Evolutionary conservation across 371 early-diverging fungal species (phyloP).

Genomic region (Blyttiomyces sp.): DNA sequence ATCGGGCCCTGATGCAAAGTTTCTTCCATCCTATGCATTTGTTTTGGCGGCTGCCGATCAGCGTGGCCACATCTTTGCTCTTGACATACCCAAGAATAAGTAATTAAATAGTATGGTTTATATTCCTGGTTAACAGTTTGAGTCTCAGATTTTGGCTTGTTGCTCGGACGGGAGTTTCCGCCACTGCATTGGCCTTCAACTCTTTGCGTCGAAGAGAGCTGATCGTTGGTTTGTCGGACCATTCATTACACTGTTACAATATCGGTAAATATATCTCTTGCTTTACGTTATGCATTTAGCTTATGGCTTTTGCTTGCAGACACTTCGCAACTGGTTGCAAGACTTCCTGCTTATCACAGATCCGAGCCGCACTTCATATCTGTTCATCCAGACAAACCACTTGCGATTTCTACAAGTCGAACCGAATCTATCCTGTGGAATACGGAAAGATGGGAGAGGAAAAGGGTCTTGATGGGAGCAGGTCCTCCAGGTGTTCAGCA

Average conservation of each 20-base stretch:
- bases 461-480: conserved; percentile 39
- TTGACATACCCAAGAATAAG: conserved; percentile 45
- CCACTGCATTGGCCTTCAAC: conserved; percentile 41
- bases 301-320: conserved; percentile 30
- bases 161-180: conserved; percentile 45
- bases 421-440: conserved; percentile 51
- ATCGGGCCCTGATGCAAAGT: neutral
- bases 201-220: conserved; percentile 37
- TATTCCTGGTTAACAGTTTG: neutral
- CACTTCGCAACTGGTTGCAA: conserved; percentile 40
- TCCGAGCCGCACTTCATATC: conserved; percentile 29
- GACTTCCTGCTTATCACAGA: conserved; percentile 42
- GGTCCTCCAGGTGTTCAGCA: conserved; percentile 39
- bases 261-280: conserved; percentile 32
- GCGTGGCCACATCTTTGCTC: conserved; percentile 38
- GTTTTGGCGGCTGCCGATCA: conserved; percentile 44
- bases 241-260: conserved; percentile 48
- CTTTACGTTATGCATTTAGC: too few species aligned
- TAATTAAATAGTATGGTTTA: conserved; percentile 6
- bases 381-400: conserved; percentile 35
- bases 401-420: conserved; percentile 33
- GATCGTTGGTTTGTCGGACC: conserved; percentile 42
- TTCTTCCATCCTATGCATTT: conserved; percentile 12
- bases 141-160: conserved; percentile 40
- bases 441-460: conserved; percentile 46